These are phyloP conservation scores for Trypanosoma platydactyli DNA, from an alignment of 208 protist species.

Conservation along the genomic window DNA sequence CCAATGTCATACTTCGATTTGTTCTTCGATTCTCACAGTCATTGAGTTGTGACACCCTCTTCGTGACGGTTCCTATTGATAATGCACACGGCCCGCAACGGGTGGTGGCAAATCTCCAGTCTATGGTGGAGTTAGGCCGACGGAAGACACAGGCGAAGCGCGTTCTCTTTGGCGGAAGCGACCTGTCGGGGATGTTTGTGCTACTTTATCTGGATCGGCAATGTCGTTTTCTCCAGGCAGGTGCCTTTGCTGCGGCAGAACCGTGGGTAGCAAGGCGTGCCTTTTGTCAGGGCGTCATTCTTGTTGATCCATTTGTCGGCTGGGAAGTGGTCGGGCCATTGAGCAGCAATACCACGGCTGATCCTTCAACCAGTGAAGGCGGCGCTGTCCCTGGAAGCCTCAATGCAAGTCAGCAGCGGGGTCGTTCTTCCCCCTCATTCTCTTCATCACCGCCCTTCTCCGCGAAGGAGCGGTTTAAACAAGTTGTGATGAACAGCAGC, in stretches of 20 bases:
- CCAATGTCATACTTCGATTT: not conserved
- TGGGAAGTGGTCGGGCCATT: conserved; percentile 2
- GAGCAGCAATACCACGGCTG: not conserved
- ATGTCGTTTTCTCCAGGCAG: conserved; percentile 4
- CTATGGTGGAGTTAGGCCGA: not conserved
- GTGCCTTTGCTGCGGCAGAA: conserved; percentile 13
- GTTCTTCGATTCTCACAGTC: conserved; percentile 12
- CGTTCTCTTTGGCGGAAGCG: conserved; percentile 15
- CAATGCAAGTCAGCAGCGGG: not conserved
- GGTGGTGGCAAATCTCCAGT: not conserved
- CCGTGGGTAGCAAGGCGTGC: conserved; percentile 5
- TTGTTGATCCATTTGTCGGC: conserved; percentile 26
- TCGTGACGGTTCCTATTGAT: conserved; percentile 14
- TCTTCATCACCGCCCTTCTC: not conserved
- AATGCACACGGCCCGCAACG: not conserved
- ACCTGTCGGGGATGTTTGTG: conserved; percentile 20
- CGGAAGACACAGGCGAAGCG: not conserved
- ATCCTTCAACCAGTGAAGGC: not conserved
- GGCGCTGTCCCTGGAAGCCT: not conserved
- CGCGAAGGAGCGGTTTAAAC: conserved; percentile 21
- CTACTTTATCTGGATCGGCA: conserved; percentile 6
- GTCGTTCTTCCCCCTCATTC: not conserved
- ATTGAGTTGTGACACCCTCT: conserved; percentile 12
- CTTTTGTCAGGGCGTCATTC: conserved; percentile 22
- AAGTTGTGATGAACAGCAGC: conserved; percentile 18